Evolutionary conservation across 768 basidiomycete species (phyloP), one percentile per base, ranked within the genome.

Genomic region (Pisolithus orientalis): DNA sequence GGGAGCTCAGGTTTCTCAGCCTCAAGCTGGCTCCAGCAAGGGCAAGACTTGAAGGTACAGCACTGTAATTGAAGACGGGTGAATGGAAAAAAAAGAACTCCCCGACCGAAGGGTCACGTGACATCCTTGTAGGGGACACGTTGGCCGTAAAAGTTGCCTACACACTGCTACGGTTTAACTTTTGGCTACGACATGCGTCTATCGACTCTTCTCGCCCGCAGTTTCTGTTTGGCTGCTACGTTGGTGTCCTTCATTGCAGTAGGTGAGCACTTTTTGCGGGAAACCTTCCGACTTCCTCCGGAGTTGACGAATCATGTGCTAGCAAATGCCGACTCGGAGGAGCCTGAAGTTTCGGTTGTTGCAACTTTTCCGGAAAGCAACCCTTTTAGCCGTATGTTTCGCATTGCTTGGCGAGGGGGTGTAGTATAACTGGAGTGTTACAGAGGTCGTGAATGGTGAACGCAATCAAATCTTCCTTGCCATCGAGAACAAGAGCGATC

Each of bases 391-490:
- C 86, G 89, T 90, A 66, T 57, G 88, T 17, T 39, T 27, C 1
- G 3, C 13, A 1, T 14, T 25, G 2, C 48, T 49, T 39, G 46
- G 25, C 55, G 47, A 60, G 57, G 24, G 57, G 49, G 54, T 10
- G 34, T 43, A 7, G 6, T 34, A 37, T 62, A 38, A 42, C n/a
- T 50, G 21, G 31, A 38, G 0, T 27, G 29, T 29, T 56, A n/a
- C 61, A 92, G 90, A 90, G 53, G 72, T 92, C 46, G 82, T 91
- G 31, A 93, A 93, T 59, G 90, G 90, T 53, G 87, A 90, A 73
- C 81, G 78, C 62, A 93, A 90, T 64, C 70, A 77, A 31, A 70
- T 93, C 32, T 69, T 69, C 25, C 67, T 93, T 46, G 67, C 75
- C 27, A 74, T 92, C 11, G 88, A 90, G 68, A 93, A 90, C 69